Evolutionary conservation across 768 basidiomycete genomes (phyloP).

Genomic region (Suillus tomentosus): DNA sequence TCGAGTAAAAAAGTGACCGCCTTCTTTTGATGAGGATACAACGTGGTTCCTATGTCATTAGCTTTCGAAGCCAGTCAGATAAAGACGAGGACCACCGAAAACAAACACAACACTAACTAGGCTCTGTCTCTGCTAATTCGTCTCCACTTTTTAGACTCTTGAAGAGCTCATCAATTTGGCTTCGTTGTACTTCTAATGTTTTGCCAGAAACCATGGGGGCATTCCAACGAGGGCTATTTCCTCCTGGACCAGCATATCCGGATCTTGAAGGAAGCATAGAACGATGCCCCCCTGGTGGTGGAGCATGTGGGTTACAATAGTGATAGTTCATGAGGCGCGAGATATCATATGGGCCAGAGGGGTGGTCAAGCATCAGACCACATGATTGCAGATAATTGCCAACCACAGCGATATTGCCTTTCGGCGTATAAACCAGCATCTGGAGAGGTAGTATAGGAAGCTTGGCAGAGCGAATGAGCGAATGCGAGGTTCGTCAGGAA

Average conservation of each 20-base stretch:
- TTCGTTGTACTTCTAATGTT: constrained; percentile 88
- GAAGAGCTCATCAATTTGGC: constrained; percentile 93
- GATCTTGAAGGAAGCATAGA: constrained; percentile 43
- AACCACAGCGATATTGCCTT: constrained; percentile 86
- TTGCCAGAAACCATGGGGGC: constrained; percentile 62
- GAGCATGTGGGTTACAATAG: constrained; percentile 90
- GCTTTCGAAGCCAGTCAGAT: constrained; percentile 39
- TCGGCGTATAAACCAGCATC: constrained; percentile 90
- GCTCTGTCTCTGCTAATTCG: constrained; percentile 83
- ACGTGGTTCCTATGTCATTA: constrained; percentile 73
- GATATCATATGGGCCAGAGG: constrained; percentile 64
- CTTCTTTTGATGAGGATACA: constrained; percentile 99
- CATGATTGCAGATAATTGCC: constrained; percentile 71
- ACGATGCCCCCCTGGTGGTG: constrained; percentile 68
- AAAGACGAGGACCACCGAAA: constrained; percentile 17
- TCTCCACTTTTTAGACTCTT: constrained; percentile 85
- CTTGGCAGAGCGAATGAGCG: constrained; percentile 39
- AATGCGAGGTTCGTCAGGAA: constrained; percentile 21
- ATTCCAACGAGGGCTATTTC: constrained; percentile 50
- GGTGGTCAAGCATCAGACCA: constrained; percentile 78
- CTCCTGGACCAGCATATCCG: constrained; percentile 43
- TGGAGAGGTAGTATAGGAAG: constrained; percentile 81
- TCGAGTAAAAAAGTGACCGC: constrained; percentile 94
- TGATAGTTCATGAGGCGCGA: constrained; percentile 60
- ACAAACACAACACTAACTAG: constrained; percentile 55